Conservation (phyloP, 2,329 filamentous ascomycete species). For the Phaeosphaeria sp. region DNA sequence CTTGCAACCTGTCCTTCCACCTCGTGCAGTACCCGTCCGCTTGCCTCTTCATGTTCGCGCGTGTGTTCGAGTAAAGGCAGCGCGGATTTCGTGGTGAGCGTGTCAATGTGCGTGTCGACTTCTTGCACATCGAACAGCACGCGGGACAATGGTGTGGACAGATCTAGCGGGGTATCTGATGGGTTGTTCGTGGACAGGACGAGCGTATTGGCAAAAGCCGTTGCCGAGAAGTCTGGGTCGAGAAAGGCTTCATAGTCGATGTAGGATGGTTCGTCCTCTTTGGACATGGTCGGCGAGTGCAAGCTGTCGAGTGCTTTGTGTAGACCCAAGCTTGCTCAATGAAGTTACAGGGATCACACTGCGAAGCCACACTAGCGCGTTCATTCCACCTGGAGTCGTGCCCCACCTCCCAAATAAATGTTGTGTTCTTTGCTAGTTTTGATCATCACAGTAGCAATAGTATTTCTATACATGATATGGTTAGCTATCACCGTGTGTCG, state of each 20-base stretch:
- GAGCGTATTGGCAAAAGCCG: slow-evolving; percentile 85
- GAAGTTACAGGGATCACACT: slow-evolving; percentile 5
- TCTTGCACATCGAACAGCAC: slow-evolving; percentile 97
- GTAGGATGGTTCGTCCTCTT: slow-evolving; percentile 73
- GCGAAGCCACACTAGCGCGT: not conserved
- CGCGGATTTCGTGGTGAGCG: slow-evolving; percentile 83
- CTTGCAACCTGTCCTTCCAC: slow-evolving; percentile 81
- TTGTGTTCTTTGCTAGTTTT: not conserved
- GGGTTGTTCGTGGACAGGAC: slow-evolving; percentile 91
- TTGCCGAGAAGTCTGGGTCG: slow-evolving; percentile 79
- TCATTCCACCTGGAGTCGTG: not conserved
- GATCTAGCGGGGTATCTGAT: slow-evolving; percentile 86
- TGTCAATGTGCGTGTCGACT: slow-evolving; percentile 94
- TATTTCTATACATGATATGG: not conserved
- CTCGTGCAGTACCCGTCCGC: slow-evolving; percentile 73
- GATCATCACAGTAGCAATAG: not conserved
- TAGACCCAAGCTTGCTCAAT: not conserved
- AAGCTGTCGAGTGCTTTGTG: slow-evolving; percentile 1
- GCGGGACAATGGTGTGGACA: slow-evolving; percentile 89
- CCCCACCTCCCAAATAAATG: not conserved
- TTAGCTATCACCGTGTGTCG: not conserved
- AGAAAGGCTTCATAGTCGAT: slow-evolving; percentile 96
- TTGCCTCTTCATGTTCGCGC: slow-evolving; percentile 74
- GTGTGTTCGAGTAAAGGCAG: slow-evolving; percentile 82
- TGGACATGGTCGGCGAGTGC: slow-evolving; percentile 32